These are phyloP conservation scores for Magnolia sinica DNA, from an alignment of 164 flowering plant species.

Conservation along the genomic window DNA sequence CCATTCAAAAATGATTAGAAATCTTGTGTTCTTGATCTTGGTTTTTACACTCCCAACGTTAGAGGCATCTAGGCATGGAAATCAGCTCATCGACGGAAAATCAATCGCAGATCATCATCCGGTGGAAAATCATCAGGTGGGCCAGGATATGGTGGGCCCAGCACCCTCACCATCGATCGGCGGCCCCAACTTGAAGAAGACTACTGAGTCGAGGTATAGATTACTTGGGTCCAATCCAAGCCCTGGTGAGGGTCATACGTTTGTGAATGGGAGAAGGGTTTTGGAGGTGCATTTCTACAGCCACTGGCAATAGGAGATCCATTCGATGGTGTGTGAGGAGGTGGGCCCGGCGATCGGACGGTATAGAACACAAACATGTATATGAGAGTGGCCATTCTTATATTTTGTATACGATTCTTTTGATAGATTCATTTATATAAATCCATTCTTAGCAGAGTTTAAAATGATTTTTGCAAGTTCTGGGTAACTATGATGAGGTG, in stretches of 20 bases:
- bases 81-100: background rate
- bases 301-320: background rate
- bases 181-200: background rate
- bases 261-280: background rate
- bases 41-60: background rate
- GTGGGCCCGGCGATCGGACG: background rate
- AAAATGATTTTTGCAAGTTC: no score
- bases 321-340: background rate
- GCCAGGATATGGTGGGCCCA: background rate
- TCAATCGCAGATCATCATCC: background rate
- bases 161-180: background rate
- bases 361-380: background rate
- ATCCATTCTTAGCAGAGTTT: no score
- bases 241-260: conserved; percentile 1
- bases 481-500: no score
- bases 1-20: background rate
- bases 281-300: background rate
- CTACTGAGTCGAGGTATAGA: background rate
- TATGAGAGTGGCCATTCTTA: no score
- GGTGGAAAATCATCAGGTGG: background rate
- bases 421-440: no score
- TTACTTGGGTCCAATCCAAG: background rate
- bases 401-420: no score
- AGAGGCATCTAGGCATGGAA: background rate
- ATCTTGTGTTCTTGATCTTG: background rate